Conservation (phyloP, 2,329 filamentous ascomycete species). For the Fusarium agapanthi region DNA sequence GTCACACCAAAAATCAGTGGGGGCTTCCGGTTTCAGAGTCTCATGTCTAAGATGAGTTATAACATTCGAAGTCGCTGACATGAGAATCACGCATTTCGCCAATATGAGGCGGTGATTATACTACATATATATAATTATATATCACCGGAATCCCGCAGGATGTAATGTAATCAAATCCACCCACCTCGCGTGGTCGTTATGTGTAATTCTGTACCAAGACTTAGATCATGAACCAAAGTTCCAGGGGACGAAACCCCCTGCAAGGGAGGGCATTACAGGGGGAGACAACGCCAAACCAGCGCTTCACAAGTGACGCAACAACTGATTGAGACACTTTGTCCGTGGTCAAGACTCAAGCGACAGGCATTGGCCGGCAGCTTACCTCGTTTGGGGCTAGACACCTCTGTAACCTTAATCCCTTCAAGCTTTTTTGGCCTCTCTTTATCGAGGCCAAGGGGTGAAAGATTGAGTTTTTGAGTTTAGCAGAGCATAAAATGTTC, state of each 20-base stretch:
- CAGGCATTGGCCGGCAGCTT: conserved; percentile 18
- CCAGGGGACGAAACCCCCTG: neutral
- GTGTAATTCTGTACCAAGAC: neutral
- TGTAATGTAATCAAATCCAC: neutral
- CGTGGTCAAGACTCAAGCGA: neutral
- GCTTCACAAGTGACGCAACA: conserved; percentile 21
- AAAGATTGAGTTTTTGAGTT: neutral
- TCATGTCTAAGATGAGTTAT: neutral
- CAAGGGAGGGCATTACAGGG: neutral
- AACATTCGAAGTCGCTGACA: neutral
- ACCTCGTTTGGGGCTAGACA: conserved; percentile 25
- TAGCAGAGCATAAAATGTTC: neutral
- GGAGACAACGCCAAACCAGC: neutral
- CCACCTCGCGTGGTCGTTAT: neutral
- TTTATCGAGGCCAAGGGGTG: neutral
- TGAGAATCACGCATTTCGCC: neutral
- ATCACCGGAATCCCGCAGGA: neutral
- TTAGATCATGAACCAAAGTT: neutral
- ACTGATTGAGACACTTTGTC: conserved; percentile 4
- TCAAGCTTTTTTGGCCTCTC: conserved; percentile 23
- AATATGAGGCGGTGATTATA: neutral
- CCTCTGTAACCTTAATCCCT: conserved; percentile 26
- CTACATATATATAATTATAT: neutral
- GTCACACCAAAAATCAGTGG: neutral
- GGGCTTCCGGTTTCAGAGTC: conserved; percentile 4